Evolutionary conservation across 1,284 basidiomycete genomes (phyloP), one percentile per base, ranked within the genome.

Genomic region (Trichosporon coremiiforme): DNA sequence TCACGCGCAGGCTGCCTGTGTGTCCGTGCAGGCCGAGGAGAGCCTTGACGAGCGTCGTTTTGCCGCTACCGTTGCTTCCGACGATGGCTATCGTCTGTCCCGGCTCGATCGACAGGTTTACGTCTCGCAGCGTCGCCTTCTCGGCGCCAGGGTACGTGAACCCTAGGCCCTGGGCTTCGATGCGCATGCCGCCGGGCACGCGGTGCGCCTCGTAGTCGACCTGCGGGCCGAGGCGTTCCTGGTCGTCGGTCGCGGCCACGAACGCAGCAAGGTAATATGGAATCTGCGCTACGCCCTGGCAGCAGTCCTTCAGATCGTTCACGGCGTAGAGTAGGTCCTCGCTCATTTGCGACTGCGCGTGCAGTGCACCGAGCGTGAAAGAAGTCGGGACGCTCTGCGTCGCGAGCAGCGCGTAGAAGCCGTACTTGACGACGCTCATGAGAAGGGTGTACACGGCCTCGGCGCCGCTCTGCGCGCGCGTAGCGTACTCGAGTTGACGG

Each of bases 211-310:
- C 75, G 65, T 77, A 80, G 63, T 78, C 73, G 15, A 76, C 29
- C 31, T 67, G 35, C 45, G 60, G 36, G 25, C 45, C 88, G 85
- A 66, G 87, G 35, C 25, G 66, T 36, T 41, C 70, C 31, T 89
- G 87, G 70, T 92, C 83, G 70, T 88, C 86, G 84, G 88, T 88
- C 60, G 89, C 89, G 50, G 90, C 90, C 74, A 88, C 89, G 78
- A 91, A 93, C 7, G 92, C 91, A 53, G 90, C 90, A 88, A 93
- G 89, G 72, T 91, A 85, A 82, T 93, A 94, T 50, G 93, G 86
- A 17, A 88, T 87, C 79, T 94, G 92, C 75, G 90, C 92, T 22
- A 88, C 88, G 87, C 89, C 88, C 33, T 38, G n/a, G 31, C 50
- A 38, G 17, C 57, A 60, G 31, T 60, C 57, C n/a, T 20, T 45